Conservation (phyloP, 108 stramenopile genomes). For the Discostella stelligeroides region DNA sequence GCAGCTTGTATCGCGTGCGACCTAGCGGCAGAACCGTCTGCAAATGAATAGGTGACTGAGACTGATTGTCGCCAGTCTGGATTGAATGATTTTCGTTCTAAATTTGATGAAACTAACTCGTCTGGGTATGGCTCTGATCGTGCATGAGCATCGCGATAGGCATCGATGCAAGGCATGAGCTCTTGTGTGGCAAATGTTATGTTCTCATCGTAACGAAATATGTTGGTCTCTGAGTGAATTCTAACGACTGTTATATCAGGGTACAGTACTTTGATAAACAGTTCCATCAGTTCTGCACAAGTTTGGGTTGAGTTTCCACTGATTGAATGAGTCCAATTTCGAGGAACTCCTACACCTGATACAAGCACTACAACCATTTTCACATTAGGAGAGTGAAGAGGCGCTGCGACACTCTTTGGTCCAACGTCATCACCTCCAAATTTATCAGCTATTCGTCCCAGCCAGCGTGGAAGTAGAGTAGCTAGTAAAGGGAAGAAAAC, state of each 20-base stretch:
- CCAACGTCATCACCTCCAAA: conserved; percentile 20
- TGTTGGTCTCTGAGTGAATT: conserved; percentile 87
- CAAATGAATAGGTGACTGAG: conserved; percentile 87
- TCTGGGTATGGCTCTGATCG: conserved; percentile 57
- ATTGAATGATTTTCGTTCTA: conserved; percentile 52
- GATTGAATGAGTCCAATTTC: conserved; percentile 85
- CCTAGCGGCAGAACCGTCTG: conserved; percentile 94
- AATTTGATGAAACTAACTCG: conserved; percentile 27
- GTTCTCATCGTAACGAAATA: conserved; percentile 97
- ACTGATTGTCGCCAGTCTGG: conserved; percentile 84
- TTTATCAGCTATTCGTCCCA: conserved; percentile 58
- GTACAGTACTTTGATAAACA: conserved; percentile 64
- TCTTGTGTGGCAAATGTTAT: conserved; percentile 91
- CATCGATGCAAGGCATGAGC: conserved; percentile 85
- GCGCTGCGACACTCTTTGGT: conserved; percentile 16
- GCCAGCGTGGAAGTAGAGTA: conserved; percentile 84
- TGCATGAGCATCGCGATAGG: conserved; percentile 86
- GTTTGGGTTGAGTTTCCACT: conserved; percentile 87
- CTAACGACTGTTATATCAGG: conserved; percentile 79
- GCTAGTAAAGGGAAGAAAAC: conserved; percentile 93
- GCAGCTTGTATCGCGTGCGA: conserved; percentile 93
- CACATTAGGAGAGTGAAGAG: conserved; percentile 40
- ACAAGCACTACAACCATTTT: conserved; percentile 87
- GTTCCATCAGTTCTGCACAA: conserved; percentile 85
- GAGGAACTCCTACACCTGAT: conserved; percentile 87